phyloP scores from a whole-genome alignment of 768 basidiomycete species.

The Phanerochaete sordida region DNA sequence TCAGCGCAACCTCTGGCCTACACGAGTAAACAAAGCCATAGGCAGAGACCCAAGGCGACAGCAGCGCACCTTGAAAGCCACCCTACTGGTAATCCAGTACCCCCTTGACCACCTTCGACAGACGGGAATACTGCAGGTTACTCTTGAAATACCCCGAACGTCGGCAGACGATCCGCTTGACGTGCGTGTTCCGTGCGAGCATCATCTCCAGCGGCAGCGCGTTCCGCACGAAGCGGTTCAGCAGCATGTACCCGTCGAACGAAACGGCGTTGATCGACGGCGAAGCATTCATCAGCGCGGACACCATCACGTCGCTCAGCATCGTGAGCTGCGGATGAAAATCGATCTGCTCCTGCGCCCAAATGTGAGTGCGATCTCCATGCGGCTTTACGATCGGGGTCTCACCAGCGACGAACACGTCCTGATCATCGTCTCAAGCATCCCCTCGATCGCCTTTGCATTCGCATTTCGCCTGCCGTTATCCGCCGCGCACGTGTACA shows the following conservation, averaged over 20 bases:
- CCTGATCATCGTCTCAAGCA: background rate
- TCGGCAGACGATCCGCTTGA: background rate
- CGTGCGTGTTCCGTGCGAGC: background rate
- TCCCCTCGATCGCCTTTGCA: background rate
- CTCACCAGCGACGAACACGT: background rate
- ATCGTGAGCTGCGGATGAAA: background rate
- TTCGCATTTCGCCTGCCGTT: background rate
- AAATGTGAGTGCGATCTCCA: background rate
- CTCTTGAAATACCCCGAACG: too few relatives aligned
- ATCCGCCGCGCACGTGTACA: background rate
- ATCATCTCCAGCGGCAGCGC: background rate
- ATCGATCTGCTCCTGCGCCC: background rate
- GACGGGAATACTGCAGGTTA: too few relatives aligned
- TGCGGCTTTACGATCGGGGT: too few relatives aligned
- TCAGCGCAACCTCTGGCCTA: too few relatives aligned
- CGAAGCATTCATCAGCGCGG: background rate
- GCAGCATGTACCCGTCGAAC: background rate
- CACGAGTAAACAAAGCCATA: too few relatives aligned
- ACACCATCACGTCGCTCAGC: background rate
- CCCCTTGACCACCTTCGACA: too few relatives aligned
- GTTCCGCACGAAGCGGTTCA: background rate
- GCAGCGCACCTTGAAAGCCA: too few relatives aligned
- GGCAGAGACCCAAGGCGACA: too few relatives aligned
- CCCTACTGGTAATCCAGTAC: too few relatives aligned
- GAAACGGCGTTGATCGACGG: background rate